Percentiles rank a stretch among this genome's conserved stretches.
Evolutionary conservation across 176 grass and related monocot genomes (phyloP).

Genomic region (Paspalum notatum): DNA sequence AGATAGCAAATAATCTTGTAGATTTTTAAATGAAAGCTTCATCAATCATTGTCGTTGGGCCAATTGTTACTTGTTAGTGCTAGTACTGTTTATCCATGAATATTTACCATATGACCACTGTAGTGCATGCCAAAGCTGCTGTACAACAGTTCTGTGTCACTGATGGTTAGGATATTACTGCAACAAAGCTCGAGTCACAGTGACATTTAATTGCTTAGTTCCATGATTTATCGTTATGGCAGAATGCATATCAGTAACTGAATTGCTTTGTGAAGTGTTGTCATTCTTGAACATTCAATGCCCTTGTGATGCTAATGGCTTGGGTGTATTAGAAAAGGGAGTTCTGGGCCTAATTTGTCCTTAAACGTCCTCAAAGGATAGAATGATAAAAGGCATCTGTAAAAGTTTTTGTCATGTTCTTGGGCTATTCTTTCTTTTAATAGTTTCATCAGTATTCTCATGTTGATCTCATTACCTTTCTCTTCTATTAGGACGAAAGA

Average conservation of each 20-base stretch:
- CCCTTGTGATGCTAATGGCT: too few species aligned
- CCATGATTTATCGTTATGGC: neutral
- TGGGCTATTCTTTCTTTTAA: too few species aligned
- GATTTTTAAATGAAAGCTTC: neutral
- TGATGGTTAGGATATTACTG: neutral
- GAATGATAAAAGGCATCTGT: too few species aligned
- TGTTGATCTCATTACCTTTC: too few species aligned
- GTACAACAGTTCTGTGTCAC: neutral
- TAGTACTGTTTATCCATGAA: neutral
- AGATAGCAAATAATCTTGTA: too few species aligned
- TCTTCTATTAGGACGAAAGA: constrained; percentile 15
- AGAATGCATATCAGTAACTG: too few species aligned
- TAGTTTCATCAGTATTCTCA: too few species aligned
- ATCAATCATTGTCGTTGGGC: neutral
- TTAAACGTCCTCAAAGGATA: too few species aligned
- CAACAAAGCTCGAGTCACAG: constrained; percentile 15
- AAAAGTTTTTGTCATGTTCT: too few species aligned
- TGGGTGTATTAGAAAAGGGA: too few species aligned
- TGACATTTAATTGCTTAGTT: constrained; percentile 33
- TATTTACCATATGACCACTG: neutral
- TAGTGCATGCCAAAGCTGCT: neutral
- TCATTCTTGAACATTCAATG: neutral
- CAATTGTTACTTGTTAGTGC: neutral
- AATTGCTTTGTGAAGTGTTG: constrained; percentile 16
- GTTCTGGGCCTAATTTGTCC: too few species aligned